These are phyloP conservation scores for Epichloe sp. DNA, from an alignment of 2,329 filamentous ascomycete species.

Conservation along the genomic window DNA sequence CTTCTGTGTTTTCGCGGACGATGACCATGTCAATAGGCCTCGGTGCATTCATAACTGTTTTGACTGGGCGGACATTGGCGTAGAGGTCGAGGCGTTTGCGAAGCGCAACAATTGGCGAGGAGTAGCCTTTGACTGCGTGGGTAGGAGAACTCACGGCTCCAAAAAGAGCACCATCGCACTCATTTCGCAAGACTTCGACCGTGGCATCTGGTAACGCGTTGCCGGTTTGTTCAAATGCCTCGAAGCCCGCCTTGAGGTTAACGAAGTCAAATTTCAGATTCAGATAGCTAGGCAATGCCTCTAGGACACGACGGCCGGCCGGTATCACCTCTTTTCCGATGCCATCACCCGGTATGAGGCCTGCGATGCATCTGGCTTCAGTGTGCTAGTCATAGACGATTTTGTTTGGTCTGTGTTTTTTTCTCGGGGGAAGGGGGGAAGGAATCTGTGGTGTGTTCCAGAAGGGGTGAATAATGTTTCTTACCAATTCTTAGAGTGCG, in stretches of 20 bases:
- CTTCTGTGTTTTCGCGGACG: conserved; percentile 96
- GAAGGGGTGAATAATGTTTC: background rate
- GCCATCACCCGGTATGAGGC: conserved; percentile 93
- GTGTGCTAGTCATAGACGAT: background rate
- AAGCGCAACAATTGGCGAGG: conserved; percentile 88
- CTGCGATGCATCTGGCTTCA: conserved; percentile 31
- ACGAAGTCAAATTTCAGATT: conserved; percentile 90
- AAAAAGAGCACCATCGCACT: conserved; percentile 87
- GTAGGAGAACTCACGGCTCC: conserved; percentile 90
- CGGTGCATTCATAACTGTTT: conserved; percentile 54
- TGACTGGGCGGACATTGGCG: conserved; percentile 94
- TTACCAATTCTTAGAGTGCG: conserved; percentile 30
- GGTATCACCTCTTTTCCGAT: conserved; percentile 98
- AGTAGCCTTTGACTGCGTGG: conserved; percentile 85
- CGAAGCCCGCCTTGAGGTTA: conserved; percentile 84
- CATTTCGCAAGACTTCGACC: conserved; percentile 72
- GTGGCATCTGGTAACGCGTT: conserved; percentile 81
- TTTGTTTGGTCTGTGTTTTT: background rate
- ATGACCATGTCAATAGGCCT: conserved; percentile 90
- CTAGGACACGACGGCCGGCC: conserved; percentile 78
- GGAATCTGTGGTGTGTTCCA: background rate
- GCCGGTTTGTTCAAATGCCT: conserved; percentile 83
- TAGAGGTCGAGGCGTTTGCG: conserved; percentile 92
- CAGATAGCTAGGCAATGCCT: conserved; percentile 83
- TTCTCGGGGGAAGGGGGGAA: background rate